Base-by-base conservation (phyloP, 345 rosid genomes). In the Eucalyptus microcorys region DNA sequence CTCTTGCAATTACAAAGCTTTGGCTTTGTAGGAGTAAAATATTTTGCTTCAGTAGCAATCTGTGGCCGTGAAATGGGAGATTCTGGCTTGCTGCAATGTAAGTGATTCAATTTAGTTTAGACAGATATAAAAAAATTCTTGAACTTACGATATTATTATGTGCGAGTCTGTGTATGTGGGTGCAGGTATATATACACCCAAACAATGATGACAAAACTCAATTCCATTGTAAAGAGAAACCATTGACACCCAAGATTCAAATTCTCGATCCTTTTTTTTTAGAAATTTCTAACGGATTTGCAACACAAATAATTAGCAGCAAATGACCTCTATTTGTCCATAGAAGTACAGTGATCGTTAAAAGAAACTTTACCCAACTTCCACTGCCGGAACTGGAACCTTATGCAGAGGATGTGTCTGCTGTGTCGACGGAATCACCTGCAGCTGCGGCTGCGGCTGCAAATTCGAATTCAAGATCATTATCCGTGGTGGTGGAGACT, bases 1-100 rank as follows among this genome's bases (percentile, higher is more conserved):
- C 91, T 92, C 91, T 94, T 96, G 93, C 99, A 97, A 87, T 94
- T 96, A 87, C 98, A 97, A 87, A 91, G 96, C 91, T 89, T 97
- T 88, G 90, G 92, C 91, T 95, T 96, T 93, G 90, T 94, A 34
- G 95, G 97, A 71, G 95, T 94, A 87, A 81, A 91, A 80, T 95
- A 97, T 86, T 93, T 92, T n/a, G 90, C 91, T 50, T 95, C 96
- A 87, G 55, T 50, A 91, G 64, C 90, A 37, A 32, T 37, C 52
- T 88, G 90, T 14, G 68, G 91, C 49, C 90, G 89, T 88, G 95
- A 81, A 47, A 86, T 89, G 50, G 93, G 94, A 64, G 95, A 91
- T 49, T 94, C 95, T 90, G 90, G 95, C 88, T 91, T 91, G 88
- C 96, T 95, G 90, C 88, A 88, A 89, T 71, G 43, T 71, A 71